Percentiles rank a stretch among this genome's conserved stretches.
Conservation (phyloP, 208 protist species). For the Trypanosoma cruzi region DNA sequence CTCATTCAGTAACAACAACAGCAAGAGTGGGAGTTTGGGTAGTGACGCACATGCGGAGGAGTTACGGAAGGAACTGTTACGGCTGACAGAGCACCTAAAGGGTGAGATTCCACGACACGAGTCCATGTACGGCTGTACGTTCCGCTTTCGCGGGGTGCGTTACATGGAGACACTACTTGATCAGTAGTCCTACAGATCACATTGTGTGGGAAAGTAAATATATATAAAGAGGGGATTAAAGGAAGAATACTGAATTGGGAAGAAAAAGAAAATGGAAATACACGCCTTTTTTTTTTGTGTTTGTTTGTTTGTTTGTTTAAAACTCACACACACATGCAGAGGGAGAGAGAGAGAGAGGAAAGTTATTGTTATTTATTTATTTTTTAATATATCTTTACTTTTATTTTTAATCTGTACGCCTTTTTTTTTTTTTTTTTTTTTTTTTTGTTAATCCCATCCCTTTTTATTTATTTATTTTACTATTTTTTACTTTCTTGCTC, state of each 20-base stretch:
- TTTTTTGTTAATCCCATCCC: too few relatives aligned
- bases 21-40: neutral
- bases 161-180: constrained; percentile 46
- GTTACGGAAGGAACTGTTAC: constrained; percentile 35
- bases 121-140: constrained; percentile 39
- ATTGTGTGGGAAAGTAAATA: neutral
- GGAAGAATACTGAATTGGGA: too few relatives aligned
- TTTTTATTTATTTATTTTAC: too few relatives aligned
- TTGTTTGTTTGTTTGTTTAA: neutral
- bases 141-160: constrained; percentile 43
- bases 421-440: constrained; percentile 4
- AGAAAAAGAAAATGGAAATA: too few relatives aligned
- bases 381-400: too few relatives aligned
- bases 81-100: constrained; percentile 56
- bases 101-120: constrained; percentile 60
- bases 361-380: too few relatives aligned
- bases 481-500: too few relatives aligned
- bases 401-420: too few relatives aligned
- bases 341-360: too few relatives aligned
- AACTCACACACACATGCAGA: too few relatives aligned
- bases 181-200: neutral
- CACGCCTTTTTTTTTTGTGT: too few relatives aligned
- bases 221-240: too few relatives aligned
- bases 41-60: constrained; percentile 23
- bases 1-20: neutral